Evolutionary conservation across 2,329 filamentous ascomycete genomes (phyloP).

Genomic region (Talaromyces atroroseus): DNA sequence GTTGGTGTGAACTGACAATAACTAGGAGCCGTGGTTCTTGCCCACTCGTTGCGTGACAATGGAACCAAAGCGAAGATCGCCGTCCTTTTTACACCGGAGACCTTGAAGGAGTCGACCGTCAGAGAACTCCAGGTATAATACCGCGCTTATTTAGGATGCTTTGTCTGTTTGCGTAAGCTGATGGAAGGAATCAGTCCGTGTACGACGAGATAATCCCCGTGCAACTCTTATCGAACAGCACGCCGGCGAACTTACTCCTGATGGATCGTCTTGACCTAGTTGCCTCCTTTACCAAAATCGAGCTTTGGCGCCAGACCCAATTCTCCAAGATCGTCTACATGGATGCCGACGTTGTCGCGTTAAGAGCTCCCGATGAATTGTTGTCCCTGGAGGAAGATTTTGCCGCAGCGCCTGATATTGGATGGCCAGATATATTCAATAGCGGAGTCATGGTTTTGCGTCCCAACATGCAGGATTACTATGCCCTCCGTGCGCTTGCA

Average conservation of each 20-base stretch:
- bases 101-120: constrained; percentile 68
- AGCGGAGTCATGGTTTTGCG: constrained; percentile 91
- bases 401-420: constrained; percentile 82
- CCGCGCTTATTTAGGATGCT: not conserved
- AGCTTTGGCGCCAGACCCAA: constrained; percentile 84
- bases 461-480: constrained; percentile 82
- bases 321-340: constrained; percentile 92
- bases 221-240: constrained; percentile 68
- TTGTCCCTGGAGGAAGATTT: constrained; percentile 62
- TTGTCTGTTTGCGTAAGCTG: not conserved
- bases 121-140: constrained; percentile 66
- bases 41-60: constrained; percentile 88
- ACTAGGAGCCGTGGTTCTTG: constrained; percentile 82
- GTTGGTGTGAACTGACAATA: constrained; percentile 8
- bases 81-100: constrained; percentile 75
- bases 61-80: constrained; percentile 81
- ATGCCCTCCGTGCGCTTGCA: constrained; percentile 77
- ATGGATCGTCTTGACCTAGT: constrained; percentile 89
- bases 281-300: constrained; percentile 93
- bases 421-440: constrained; percentile 98
- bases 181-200: constrained; percentile 53
- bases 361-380: constrained; percentile 87
- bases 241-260: constrained; percentile 75
- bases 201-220: constrained; percentile 90
- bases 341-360: constrained; percentile 87